Conservation (phyloP, 352 stramenopile species). For the Phytopythium litorale region DNA sequence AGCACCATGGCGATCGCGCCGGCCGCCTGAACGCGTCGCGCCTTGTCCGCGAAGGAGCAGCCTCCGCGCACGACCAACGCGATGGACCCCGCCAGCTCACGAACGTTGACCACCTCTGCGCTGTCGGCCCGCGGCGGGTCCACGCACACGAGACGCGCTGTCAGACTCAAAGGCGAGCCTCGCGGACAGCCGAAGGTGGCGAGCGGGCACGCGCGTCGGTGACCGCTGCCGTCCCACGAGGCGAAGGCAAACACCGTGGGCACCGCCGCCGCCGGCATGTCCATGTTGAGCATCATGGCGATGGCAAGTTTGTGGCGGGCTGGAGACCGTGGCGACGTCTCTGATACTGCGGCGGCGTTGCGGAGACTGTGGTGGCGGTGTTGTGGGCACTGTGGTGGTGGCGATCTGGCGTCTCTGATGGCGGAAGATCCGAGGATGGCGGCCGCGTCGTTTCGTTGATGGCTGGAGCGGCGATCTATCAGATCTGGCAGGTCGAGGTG, state of each 20-base stretch:
- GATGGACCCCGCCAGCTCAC: conserved; percentile 41
- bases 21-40: conserved; percentile 43
- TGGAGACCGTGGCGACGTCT: too few relatives aligned
- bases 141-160: conserved; percentile 41
- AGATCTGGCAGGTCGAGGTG: not conserved
- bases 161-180: conserved; percentile 20
- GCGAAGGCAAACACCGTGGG: conserved; percentile 47
- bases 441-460: too few relatives aligned
- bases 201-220: conserved; percentile 44
- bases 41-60: conserved; percentile 68
- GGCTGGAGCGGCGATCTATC: not conserved
- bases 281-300: conserved; percentile 4
- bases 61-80: conserved; percentile 63
- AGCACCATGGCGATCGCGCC: conserved; percentile 50
- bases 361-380: not conserved
- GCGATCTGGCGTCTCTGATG: too few relatives aligned
- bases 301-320: too few relatives aligned
- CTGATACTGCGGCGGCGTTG: not conserved
- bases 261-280: not conserved
- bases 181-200: conserved; percentile 44
- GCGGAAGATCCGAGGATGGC: too few relatives aligned
- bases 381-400: too few relatives aligned
- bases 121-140: conserved; percentile 56
- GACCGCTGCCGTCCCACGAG: conserved; percentile 43
- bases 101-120: conserved; percentile 39